Evolutionary conservation across 2,329 filamentous ascomycete species (phyloP).

Genomic region (Fusarium liriodendri): DNA sequence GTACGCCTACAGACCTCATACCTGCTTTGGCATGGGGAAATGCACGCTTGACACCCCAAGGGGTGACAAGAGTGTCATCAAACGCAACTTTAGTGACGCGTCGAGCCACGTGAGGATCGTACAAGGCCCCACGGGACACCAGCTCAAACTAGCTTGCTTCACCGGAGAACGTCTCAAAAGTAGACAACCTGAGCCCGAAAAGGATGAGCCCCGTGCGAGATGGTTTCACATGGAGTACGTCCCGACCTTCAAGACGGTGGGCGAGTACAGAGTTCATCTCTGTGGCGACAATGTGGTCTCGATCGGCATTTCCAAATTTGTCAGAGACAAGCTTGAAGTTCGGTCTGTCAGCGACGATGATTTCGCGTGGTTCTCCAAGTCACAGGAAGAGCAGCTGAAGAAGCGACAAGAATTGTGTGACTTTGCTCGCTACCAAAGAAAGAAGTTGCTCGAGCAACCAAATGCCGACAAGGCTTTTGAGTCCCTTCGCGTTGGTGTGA

Average conservation of each 20-base stretch:
- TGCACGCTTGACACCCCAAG: not conserved
- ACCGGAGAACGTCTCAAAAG: not conserved
- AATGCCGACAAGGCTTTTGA: not conserved
- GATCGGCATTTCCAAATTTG: not conserved
- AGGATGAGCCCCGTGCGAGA: not conserved
- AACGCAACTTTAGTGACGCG: not conserved
- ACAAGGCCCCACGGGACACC: not conserved
- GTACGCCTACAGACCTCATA: not conserved
- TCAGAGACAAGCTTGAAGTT: not conserved
- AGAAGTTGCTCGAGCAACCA: not conserved
- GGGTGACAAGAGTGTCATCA: not conserved
- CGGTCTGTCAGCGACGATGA: not conserved
- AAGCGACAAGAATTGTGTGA: not conserved
- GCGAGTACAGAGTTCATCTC: not conserved
- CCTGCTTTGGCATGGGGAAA: not conserved
- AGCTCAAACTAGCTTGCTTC: not conserved
- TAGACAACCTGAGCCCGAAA: not conserved
- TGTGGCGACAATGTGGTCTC: not conserved
- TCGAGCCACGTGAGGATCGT: not conserved
- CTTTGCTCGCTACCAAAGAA: not conserved
- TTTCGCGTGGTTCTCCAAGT: not conserved
- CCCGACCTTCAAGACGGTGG: not conserved
- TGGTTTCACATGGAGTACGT: slow-evolving; percentile 1
- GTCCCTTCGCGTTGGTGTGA: not conserved
- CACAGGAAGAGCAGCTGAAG: not conserved